These are phyloP conservation scores for Trifolium subterraneum DNA, from an alignment of 306 rosid species.

Conservation along the genomic window DNA sequence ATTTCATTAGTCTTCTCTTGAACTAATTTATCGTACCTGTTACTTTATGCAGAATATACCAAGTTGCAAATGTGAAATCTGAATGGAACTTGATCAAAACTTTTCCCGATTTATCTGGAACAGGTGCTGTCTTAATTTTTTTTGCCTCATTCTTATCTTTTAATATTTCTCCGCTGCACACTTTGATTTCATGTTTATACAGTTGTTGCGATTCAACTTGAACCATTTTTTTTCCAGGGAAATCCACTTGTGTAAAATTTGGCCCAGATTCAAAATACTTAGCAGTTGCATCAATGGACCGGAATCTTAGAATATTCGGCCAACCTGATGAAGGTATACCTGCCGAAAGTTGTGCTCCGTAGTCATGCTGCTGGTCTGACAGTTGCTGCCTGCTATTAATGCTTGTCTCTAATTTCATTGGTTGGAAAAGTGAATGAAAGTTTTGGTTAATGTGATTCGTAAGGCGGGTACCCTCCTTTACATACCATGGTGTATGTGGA, in stretches of 20 bases:
- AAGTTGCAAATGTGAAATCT: slow-evolving; percentile 89
- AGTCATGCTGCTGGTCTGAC: slow-evolving; percentile 18
- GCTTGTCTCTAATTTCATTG: slow-evolving; percentile 38
- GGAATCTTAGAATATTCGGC: slow-evolving; percentile 92
- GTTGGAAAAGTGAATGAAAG: slow-evolving; percentile 44
- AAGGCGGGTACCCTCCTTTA: slow-evolving; percentile 35
- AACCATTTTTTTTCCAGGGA: slow-evolving; percentile 56
- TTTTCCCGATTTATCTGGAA: slow-evolving; percentile 94
- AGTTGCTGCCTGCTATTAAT: slow-evolving; percentile 47
- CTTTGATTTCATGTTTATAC: slow-evolving; percentile 1
- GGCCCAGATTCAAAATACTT: slow-evolving; percentile 90
- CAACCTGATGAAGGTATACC: slow-evolving; percentile 63
- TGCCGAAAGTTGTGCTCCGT: slow-evolving; percentile 32
- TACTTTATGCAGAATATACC: slow-evolving; percentile 79
- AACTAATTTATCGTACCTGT: slow-evolving; percentile 39
- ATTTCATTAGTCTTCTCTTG: neutral
- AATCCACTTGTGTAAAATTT: slow-evolving; percentile 74
- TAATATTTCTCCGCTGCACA: neutral
- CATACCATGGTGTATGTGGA: slow-evolving; percentile 35
- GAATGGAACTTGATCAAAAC: slow-evolving; percentile 97
- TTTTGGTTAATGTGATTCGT: slow-evolving; percentile 43
- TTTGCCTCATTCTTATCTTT: neutral
- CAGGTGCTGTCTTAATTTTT: slow-evolving; percentile 58
- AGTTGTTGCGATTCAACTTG: slow-evolving; percentile 30
- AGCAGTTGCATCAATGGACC: slow-evolving; percentile 92